A percentile compares a stretch with the other conserved stretches of the same genome.
These are phyloP conservation scores for Fusarium vanettenii DNA, from an alignment of 2,329 filamentous ascomycete species.

Conservation along the genomic window DNA sequence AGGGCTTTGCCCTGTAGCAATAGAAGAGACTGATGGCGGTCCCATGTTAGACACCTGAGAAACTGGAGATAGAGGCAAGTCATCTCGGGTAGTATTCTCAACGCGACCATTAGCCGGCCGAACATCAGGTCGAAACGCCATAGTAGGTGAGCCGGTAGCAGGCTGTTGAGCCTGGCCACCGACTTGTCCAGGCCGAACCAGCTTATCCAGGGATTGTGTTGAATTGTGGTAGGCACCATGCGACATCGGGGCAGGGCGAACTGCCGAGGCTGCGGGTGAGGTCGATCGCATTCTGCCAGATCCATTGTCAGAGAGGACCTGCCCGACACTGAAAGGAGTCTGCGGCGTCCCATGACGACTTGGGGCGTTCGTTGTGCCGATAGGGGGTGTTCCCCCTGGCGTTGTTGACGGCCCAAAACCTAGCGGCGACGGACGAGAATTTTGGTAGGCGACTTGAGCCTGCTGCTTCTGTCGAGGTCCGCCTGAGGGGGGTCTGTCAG, in stretches of 20 bases:
- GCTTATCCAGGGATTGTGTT: conserved; percentile 38
- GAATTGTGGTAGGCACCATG: conserved; percentile 32
- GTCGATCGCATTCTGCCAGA: conserved; percentile 26
- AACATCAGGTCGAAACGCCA: conserved; percentile 24
- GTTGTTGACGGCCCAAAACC: conserved; percentile 27
- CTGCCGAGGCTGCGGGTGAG: conserved; percentile 27
- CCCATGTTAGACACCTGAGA: conserved; percentile 39
- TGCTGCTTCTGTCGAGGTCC: conserved; percentile 14
- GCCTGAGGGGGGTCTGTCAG: conserved; percentile 20
- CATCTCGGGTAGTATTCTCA: conserved; percentile 19
- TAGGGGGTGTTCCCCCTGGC: conserved; percentile 26
- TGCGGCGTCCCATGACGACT: conserved; percentile 29
- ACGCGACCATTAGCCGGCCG: conserved; percentile 9
- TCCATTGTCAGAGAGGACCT: conserved; percentile 10
- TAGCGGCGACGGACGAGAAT: conserved; percentile 29
- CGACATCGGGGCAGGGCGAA: conserved; percentile 21
- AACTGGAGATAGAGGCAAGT: conserved; percentile 38
- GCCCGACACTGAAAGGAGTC: conserved; percentile 22
- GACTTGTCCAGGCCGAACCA: conserved; percentile 18
- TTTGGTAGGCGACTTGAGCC: conserved; percentile 21
- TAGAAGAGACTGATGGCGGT: conserved; percentile 40
- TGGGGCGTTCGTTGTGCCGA: conserved; percentile 3
- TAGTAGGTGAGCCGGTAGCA: conserved; percentile 26
- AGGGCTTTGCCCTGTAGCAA: conserved; percentile 40
- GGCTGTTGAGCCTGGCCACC: conserved; percentile 21